Evolutionary conservation across 2,329 filamentous ascomycete genomes (phyloP).

Genomic region (Alternaria brassicicola): DNA sequence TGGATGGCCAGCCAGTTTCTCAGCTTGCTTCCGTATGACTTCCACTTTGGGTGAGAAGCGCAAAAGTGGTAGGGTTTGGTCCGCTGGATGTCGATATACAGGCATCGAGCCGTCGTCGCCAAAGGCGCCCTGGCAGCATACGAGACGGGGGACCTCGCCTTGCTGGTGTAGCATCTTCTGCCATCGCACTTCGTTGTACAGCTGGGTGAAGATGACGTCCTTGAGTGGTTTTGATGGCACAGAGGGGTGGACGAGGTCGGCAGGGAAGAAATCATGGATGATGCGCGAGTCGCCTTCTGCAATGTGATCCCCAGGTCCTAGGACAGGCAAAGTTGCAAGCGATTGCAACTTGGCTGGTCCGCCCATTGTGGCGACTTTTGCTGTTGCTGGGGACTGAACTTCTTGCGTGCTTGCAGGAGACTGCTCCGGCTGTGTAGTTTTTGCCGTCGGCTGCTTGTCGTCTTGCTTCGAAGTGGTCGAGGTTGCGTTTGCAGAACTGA

Average conservation of each 20-base stretch:
- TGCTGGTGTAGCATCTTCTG: conserved; percentile 91
- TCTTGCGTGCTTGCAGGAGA: not conserved
- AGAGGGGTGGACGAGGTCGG: conserved; percentile 30
- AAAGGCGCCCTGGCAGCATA: conserved; percentile 83
- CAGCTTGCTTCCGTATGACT: conserved; percentile 70
- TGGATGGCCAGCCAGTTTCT: conserved; percentile 74
- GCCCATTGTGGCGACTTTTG: conserved; percentile 11
- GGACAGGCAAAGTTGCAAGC: conserved; percentile 46
- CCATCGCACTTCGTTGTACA: conserved; percentile 81
- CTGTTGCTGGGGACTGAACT: not conserved
- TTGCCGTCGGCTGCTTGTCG: conserved; percentile 2
- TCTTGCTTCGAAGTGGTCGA: conserved; percentile 17
- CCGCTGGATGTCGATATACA: conserved; percentile 92
- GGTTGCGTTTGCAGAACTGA: conserved; percentile 12
- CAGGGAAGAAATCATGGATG: conserved; percentile 70
- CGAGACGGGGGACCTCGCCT: conserved; percentile 87
- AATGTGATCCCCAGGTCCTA: conserved; percentile 62
- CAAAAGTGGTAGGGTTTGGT: conserved; percentile 79
- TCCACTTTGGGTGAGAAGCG: conserved; percentile 77
- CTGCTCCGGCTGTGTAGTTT: conserved; percentile 1
- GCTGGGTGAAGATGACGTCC: conserved; percentile 68
- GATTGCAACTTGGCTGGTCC: conserved; percentile 46
- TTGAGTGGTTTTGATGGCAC: conserved; percentile 52
- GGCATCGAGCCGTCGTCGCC: conserved; percentile 74
- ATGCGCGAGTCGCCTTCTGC: conserved; percentile 84